Evolutionary conservation across 1,284 basidiomycete genomes (phyloP), one percentile per base, ranked within the genome.

Genomic region (Macrocystidia cucumis): DNA sequence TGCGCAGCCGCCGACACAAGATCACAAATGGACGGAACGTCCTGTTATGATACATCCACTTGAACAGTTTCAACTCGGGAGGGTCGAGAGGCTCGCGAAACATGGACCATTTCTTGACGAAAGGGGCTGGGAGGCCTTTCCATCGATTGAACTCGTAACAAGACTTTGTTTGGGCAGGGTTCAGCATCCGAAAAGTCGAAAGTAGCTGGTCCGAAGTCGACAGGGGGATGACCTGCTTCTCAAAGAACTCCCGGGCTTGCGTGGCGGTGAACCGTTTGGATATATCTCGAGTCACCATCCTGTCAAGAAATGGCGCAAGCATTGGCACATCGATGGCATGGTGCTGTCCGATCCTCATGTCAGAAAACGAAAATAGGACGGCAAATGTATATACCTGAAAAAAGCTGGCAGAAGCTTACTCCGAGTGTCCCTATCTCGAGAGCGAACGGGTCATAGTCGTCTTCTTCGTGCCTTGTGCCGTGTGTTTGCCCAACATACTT

Each of bases 391-490:
- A 44, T 14, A 22, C 44, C 50, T 19, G 46, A 38, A 31, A 32
- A 46, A n/a, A 4, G 1, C 3, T 8, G 0, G 16, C 39, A 43
- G 16, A 49, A 39, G 7, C 31, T 9, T 1, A 38, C 29, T 4
- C 55, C 52, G 11, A 56, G 14, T 4, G 29, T 29, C 1, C 43
- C 49, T 5, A 57, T 48, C 18, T 56, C 54, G 20, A 41, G 49
- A 1, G 48, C 44, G 33, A 56, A 56, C 1, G 55, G 55, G 24
- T 55, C 45, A 34, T 47, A 55, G 20, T 52, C 51, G 24, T 43
- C 44, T 35, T 56, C 50, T 4, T 51, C 55, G 38, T 50, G 45
- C 8, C 7, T 11, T 4, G 42, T 44, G 37, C 52, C 52, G n/a
- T n/a, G n/a, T 7, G 31, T 17, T 2, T 41, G 40, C 20, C 18